Conservation (phyloP, 108 stramenopile species). For the Skeletonema grethae region DNA sequence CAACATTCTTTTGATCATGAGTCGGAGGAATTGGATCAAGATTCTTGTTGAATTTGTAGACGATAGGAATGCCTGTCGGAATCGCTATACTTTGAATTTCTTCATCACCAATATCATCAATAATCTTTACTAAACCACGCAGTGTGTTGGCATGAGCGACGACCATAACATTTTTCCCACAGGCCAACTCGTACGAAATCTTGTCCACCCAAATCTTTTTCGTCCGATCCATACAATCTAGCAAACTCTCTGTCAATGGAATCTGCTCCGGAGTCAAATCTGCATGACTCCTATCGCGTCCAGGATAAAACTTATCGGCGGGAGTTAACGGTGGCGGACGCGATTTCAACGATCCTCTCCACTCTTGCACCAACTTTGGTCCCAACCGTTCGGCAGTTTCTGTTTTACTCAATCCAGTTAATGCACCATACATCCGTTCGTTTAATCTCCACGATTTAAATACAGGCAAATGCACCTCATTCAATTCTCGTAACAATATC, state of each 20-base stretch:
- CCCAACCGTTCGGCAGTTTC: slow-evolving; percentile 85
- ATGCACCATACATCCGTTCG: slow-evolving; percentile 93
- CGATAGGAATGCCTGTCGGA: slow-evolving; percentile 94
- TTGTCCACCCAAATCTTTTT: slow-evolving; percentile 85
- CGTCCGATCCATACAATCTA: slow-evolving; percentile 90
- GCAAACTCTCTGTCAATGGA: slow-evolving; percentile 86
- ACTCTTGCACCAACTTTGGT: slow-evolving; percentile 83
- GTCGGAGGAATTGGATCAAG: slow-evolving; percentile 63
- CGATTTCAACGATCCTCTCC: slow-evolving; percentile 68
- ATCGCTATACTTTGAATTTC: slow-evolving; percentile 92
- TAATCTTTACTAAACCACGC: slow-evolving; percentile 78
- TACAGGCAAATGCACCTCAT: slow-evolving; percentile 90
- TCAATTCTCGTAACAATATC: slow-evolving; percentile 86
- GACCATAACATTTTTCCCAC: slow-evolving; percentile 90
- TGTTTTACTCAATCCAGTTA: slow-evolving; percentile 87
- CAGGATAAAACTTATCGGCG: slow-evolving; percentile 83
- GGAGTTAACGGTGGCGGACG: slow-evolving; percentile 81
- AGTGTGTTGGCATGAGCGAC: slow-evolving; percentile 94
- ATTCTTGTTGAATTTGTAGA: slow-evolving; percentile 87
- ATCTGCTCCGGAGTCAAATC: slow-evolving; percentile 79
- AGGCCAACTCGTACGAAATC: slow-evolving; percentile 77
- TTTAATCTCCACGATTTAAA: slow-evolving; percentile 94
- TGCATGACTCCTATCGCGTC: slow-evolving; percentile 83
- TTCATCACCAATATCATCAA: slow-evolving; percentile 66
- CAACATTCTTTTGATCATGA: slow-evolving; percentile 53